Conservation (phyloP, 495 filamentous ascomycete species). For the Lepraria neglecta region DNA sequence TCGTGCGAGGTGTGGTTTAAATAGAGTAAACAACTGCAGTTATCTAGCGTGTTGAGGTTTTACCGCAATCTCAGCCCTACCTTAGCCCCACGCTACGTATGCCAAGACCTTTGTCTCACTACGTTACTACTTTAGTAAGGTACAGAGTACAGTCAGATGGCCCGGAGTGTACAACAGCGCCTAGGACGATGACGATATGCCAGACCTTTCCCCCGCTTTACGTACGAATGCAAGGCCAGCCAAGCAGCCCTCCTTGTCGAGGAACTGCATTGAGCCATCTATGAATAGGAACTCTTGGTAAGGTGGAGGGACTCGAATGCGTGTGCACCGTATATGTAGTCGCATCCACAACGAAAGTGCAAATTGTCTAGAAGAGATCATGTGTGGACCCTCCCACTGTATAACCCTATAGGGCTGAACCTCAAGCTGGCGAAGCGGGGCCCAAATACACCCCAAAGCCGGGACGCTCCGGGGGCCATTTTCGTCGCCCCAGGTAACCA, state of each 20-base stretch:
- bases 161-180: neutral
- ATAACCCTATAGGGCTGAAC: too few relatives aligned
- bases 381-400: too few relatives aligned
- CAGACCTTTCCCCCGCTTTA: neutral
- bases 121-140: too few relatives aligned
- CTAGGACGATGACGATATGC: neutral
- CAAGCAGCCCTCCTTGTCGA: neutral
- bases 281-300: neutral
- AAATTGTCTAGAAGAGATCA: neutral
- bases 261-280: neutral
- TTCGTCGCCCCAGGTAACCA: too few relatives aligned
- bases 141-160: too few relatives aligned
- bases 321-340: neutral
- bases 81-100: neutral
- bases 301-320: neutral
- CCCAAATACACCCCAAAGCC: too few relatives aligned
- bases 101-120: neutral
- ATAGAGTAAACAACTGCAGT: neutral
- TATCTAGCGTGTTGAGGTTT: too few relatives aligned
- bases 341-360: neutral
- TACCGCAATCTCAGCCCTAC: neutral
- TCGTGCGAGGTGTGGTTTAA: neutral
- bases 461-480: too few relatives aligned
- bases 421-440: too few relatives aligned
- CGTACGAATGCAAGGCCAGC: neutral